Conservation (phyloP, 306 rosid species). For the Aeschynomene evenia region DNA sequence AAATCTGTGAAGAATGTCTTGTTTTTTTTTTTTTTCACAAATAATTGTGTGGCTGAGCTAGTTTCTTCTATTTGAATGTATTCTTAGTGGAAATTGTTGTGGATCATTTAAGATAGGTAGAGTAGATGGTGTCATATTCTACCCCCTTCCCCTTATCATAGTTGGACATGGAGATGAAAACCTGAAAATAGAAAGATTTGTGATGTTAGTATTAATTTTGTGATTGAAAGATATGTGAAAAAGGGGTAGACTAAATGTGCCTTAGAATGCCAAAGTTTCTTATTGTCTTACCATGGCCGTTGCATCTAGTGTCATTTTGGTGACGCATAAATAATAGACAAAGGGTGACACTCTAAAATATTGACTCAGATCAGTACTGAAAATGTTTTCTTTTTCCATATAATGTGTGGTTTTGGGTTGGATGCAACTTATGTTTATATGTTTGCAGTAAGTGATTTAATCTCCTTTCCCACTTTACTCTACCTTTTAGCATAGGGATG, state of each 20-base stretch:
- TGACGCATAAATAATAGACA: not conserved
- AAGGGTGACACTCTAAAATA: not conserved
- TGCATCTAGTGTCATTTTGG: conserved; percentile 14
- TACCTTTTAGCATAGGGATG: conserved; percentile 19
- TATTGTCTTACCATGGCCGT: conserved; percentile 2
- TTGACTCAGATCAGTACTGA: not conserved
- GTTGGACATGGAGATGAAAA: not conserved
- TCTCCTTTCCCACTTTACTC: not conserved
- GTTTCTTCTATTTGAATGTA: not conserved
- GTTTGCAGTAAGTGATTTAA: conserved; percentile 8
- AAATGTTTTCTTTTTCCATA: not conserved
- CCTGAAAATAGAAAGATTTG: not conserved
- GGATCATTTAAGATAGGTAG: not conserved
- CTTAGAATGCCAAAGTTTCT: conserved; percentile 11
- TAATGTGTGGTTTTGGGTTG: not conserved
- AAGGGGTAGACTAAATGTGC: conserved; percentile 9
- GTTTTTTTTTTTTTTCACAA: not conserved
- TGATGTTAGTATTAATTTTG: not conserved
- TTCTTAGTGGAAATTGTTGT: not conserved
- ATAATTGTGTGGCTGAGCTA: not conserved
- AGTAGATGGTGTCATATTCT: conserved; percentile 12
- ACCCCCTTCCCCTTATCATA: not conserved
- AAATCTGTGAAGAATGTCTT: not conserved
- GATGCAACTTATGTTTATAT: conserved; percentile 15
- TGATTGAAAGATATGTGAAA: not conserved